Conservation (phyloP, 305 asterid species). For the Fraxinus angustifolia region DNA sequence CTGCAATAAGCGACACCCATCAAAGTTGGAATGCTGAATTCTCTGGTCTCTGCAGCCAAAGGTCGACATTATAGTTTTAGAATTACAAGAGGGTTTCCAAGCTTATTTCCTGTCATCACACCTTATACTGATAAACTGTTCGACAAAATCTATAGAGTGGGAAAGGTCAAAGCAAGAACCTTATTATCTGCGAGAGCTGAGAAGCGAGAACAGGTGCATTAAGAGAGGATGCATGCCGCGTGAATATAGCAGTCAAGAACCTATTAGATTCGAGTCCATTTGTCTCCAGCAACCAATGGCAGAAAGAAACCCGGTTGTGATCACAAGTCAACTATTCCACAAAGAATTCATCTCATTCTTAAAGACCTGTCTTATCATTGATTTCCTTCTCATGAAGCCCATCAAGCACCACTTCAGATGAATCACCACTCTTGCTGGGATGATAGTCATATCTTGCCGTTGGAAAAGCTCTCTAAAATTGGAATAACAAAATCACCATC, state of each 20-base stretch:
- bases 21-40: neutral
- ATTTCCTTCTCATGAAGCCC: slow-evolving; percentile 1
- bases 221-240: neutral
- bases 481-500: slow-evolving; percentile 63
- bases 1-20: neutral
- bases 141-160: neutral
- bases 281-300: neutral
- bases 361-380: neutral
- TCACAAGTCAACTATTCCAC: neutral
- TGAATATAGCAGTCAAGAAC: neutral
- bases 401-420: neutral
- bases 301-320: neutral
- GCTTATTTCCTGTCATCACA: neutral
- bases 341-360: neutral
- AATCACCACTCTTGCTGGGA: slow-evolving; percentile 5
- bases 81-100: neutral
- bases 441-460: neutral
- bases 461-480: slow-evolving; percentile 39
- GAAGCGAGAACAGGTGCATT: neutral
- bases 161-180: neutral
- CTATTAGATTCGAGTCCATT: neutral
- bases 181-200: neutral
- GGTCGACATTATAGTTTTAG: neutral
- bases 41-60: neutral
- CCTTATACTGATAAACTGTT: neutral